Evolutionary conservation across 2,329 filamentous ascomycete species (phyloP).

Genomic region (Chaetomium globosum): DNA sequence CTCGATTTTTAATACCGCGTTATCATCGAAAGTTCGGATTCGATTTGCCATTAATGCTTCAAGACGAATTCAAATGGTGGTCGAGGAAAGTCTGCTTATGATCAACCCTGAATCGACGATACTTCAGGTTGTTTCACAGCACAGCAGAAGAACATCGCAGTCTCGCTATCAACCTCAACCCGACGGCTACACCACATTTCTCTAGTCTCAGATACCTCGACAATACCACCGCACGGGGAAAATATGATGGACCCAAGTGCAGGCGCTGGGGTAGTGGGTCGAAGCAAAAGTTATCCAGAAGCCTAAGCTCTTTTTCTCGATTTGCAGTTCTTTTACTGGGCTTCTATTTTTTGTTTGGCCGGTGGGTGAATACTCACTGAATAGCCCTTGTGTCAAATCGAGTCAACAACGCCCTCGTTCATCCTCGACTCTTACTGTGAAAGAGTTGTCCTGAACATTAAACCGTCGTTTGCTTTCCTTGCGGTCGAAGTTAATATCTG

Average conservation of each 20-base stretch:
- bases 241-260: no score
- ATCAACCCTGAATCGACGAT: neutral
- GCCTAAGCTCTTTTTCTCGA: no score
- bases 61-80: neutral
- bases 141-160: neutral
- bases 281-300: no score
- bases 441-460: neutral
- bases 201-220: neutral
- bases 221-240: no score
- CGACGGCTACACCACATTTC: neutral
- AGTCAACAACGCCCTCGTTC: neutral
- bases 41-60: neutral
- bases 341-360: no score
- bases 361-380: no score
- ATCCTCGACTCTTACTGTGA: neutral
- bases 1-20: neutral
- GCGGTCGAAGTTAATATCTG: neutral
- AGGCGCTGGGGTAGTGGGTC: no score
- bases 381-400: neutral
- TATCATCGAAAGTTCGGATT: neutral
- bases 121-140: neutral
- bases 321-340: no score
- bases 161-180: neutral
- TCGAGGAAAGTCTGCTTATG: neutral
- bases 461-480: neutral